A percentile compares a stretch with the other conserved stretches of the same genome.
These are phyloP conservation scores for Schwanniomyces yamadae DNA, from an alignment of 805 yeast genomes.

Conservation along the genomic window DNA sequence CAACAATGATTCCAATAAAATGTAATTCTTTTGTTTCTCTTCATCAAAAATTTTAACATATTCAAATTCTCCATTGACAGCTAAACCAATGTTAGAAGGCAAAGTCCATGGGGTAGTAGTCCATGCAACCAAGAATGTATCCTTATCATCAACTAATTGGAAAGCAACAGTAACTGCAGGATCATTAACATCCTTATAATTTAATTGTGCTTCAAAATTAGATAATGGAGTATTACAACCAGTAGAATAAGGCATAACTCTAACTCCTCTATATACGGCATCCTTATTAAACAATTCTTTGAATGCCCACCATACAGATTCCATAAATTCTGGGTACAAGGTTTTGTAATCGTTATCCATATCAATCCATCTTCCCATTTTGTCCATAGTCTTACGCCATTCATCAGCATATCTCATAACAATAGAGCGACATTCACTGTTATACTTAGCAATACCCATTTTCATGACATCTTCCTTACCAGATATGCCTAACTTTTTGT, in stretches of 20 bases:
- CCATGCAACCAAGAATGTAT: conserved; percentile 91
- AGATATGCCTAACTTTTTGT: conserved; percentile 91
- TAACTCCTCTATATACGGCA: conserved; percentile 88
- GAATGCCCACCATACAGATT: conserved; percentile 99
- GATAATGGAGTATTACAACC: conserved; percentile 96
- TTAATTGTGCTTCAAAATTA: conserved; percentile 97
- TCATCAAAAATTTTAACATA: conserved; percentile 92
- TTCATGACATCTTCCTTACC: conserved; percentile 93
- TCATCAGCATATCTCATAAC: conserved; percentile 96
- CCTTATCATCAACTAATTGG: conserved; percentile 75
- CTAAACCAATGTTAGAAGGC: conserved; percentile 89
- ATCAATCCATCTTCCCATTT: conserved; percentile 99
- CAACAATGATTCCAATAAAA: conserved; percentile 79
- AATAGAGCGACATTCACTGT: conserved; percentile 91
- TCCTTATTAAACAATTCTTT: conserved; percentile 81
- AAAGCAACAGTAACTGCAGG: conserved; percentile 95
- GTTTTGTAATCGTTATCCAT: conserved; percentile 98
- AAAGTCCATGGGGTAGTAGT: conserved; percentile 99
- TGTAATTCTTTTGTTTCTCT: conserved; percentile 75
- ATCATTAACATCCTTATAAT: conserved; percentile 94
- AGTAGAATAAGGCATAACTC: conserved; percentile 99
- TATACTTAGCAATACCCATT: conserved; percentile 92
- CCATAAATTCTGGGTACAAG: conserved; percentile 94
- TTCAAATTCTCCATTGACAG: conserved; percentile 88
- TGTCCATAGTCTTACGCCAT: conserved; percentile 91